phyloP scores from a whole-genome alignment of 495 filamentous ascomycete genomes.

The Clavariopsis aquatica region DNA sequence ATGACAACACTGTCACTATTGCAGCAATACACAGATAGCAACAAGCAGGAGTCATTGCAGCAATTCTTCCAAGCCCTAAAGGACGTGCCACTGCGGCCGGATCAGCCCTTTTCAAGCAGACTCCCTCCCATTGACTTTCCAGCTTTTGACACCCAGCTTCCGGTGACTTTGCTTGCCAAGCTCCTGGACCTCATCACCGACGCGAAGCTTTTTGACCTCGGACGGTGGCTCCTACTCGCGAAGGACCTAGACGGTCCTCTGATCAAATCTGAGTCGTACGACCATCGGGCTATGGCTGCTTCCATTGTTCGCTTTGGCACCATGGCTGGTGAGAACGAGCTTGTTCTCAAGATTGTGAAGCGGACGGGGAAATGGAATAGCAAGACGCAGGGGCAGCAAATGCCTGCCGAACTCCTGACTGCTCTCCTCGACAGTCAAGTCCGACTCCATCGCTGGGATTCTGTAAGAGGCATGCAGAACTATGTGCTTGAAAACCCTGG shows the following conservation, averaged over 20 bases:
- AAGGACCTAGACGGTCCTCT: constrained; percentile 59
- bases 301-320: constrained; percentile 60
- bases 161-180: constrained; percentile 50
- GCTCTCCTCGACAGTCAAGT: constrained; percentile 56
- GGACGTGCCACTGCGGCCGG: not conserved
- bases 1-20: constrained; percentile 38
- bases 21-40: constrained; percentile 42
- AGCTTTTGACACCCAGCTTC: constrained; percentile 49
- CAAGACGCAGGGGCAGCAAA: constrained; percentile 2
- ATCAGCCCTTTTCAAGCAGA: constrained; percentile 12
- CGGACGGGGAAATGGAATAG: constrained; percentile 8
- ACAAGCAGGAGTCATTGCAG: constrained; percentile 39
- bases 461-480: constrained; percentile 49
- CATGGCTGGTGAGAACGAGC: constrained; percentile 51
- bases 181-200: constrained; percentile 58
- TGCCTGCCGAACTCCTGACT: constrained; percentile 49
- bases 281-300: constrained; percentile 53
- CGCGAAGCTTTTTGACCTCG: constrained; percentile 52
- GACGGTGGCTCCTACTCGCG: constrained; percentile 57
- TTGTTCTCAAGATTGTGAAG: constrained; percentile 51
- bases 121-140: constrained; percentile 37
- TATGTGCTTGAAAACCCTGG: constrained; percentile 45
- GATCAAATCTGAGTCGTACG: constrained; percentile 53
- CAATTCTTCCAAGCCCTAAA: constrained; percentile 38
- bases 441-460: constrained; percentile 50